A percentile compares a stretch with the other conserved stretches of the same genome.
phyloP scores from a whole-genome alignment of 805 yeast genomes.

The Teunomyces lycoperdinae region DNA sequence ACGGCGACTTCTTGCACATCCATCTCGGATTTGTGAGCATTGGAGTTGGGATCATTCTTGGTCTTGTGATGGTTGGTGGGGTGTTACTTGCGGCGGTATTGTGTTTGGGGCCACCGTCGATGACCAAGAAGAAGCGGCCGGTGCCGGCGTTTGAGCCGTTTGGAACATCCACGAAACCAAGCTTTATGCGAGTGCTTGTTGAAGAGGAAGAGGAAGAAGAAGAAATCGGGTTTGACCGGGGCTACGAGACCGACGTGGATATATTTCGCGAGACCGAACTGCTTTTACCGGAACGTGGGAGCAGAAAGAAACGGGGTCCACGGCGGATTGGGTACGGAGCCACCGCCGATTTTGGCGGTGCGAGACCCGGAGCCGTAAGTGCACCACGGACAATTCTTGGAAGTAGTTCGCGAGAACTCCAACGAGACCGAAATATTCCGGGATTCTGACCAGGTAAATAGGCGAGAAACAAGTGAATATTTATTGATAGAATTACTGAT shows the following conservation, averaged over 20 bases:
- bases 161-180: conserved; percentile 18
- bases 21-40: conserved; percentile 67
- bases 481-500: too few relatives aligned
- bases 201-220: conserved; percentile 29
- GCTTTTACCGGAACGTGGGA: conserved; percentile 24
- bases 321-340: conserved; percentile 16
- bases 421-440: conserved; percentile 22
- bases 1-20: conserved; percentile 46
- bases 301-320: neutral
- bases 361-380: neutral
- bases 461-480: too few relatives aligned
- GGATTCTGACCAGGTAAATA: too few relatives aligned
- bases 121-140: neutral
- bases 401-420: conserved; percentile 17
- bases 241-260: conserved; percentile 45
- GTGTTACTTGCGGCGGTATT: conserved; percentile 8
- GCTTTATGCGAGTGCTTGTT: conserved; percentile 37
- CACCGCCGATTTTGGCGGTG: conserved; percentile 5
- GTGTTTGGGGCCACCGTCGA: conserved; percentile 8
- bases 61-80: conserved; percentile 43
- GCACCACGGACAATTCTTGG: conserved; percentile 27
- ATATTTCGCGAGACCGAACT: conserved; percentile 30
- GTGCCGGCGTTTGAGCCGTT: conserved; percentile 1
- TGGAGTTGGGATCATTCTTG: conserved; percentile 63
- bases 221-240: conserved; percentile 25